Conservation (phyloP, 768 basidiomycete species). For the Boletellus ananas region DNA sequence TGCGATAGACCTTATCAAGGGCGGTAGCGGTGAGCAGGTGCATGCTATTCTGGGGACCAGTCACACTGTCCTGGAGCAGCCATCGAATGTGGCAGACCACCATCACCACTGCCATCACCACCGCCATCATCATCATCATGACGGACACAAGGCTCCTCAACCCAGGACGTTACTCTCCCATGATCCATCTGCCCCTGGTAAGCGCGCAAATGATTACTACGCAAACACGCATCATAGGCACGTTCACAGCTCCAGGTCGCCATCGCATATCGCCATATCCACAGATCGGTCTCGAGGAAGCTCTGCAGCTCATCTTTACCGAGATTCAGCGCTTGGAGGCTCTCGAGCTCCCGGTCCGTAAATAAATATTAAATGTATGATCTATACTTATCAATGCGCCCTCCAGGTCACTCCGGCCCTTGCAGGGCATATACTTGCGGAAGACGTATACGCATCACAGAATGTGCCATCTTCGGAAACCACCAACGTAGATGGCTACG, state of each 20-base stretch:
- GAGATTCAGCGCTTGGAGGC: slow-evolving; percentile 43
- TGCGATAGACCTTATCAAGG: slow-evolving; percentile 68
- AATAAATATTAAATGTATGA: background rate
- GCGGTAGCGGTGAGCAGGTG: slow-evolving; percentile 58
- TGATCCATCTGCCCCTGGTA: slow-evolving; percentile 67
- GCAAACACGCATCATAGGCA: background rate
- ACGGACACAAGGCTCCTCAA: slow-evolving; percentile 44
- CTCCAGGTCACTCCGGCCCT: slow-evolving; percentile 55
- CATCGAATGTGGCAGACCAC: slow-evolving; percentile 24
- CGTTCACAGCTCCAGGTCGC: slow-evolving; percentile 55
- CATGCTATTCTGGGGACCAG: slow-evolving; percentile 48
- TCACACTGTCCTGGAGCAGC: slow-evolving; percentile 11
- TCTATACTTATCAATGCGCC: background rate
- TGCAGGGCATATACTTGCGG: slow-evolving; percentile 69
- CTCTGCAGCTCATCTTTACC: slow-evolving; percentile 52
- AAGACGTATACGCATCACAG: slow-evolving; percentile 63
- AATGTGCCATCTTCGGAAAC: slow-evolving; percentile 63
- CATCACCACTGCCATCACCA: slow-evolving; percentile 6
- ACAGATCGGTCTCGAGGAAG: slow-evolving; percentile 61
- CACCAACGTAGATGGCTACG: slow-evolving; percentile 89
- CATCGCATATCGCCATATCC: slow-evolving; percentile 77
- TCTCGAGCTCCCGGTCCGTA: slow-evolving; percentile 42
- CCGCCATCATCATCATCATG: slow-evolving; percentile 31
- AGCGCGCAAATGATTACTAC: slow-evolving; percentile 14
- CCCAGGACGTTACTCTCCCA: slow-evolving; percentile 61